Base-by-base conservation (phyloP, 2,329 filamentous ascomycete genomes). In the Onygenales sp. region DNA sequence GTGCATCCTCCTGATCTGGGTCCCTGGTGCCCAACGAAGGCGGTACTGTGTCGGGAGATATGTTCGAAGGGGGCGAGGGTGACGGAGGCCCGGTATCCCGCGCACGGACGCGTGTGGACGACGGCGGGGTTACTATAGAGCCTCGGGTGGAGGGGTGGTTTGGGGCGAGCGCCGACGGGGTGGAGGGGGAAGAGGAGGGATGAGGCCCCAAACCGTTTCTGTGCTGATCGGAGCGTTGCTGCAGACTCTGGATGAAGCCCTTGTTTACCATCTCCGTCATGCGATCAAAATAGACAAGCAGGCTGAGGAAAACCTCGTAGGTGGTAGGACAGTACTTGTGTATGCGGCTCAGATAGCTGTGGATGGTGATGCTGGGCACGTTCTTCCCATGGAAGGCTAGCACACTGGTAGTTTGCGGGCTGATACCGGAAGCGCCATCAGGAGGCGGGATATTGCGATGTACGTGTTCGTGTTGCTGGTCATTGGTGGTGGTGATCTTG, bases 281-380 rank as follows among this genome's bases (percentile, higher is more conserved):
- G 57, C 93, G 87, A 68, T 98, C 93, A 71, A 98, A 98, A 71
- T 97, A 98, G 34, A 98, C 91, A 52, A 98, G 74, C 63, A 98
- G 73, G 66, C 91, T 96, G 56, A 98, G 74, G 66, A 98, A 98
- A 0, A 98, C 93, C 70, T 98, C 93, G 67, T 95, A 98, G 0
- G 93, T 97, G 5, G 93, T 97, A 0, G 93, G 93, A 65, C 93
- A 98, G 72, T 98, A 98, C 74, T 96, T 96, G 74, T 98, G 92
- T 67, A 98, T 97, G 56, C 93, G 85, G 63, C 86, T 92, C 51
- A 98, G 75, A 64, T 98, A 98, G 77, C 90, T 97, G 56, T 95
- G 76, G 56, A 98, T 97, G 17, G 91, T 95, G 63, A 98, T 98
- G 65, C 87, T 93, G 1, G 93, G 93, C 9, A 97, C 88, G 60